Conservation (phyloP, 1,284 basidiomycete genomes). For the Malassezia dermatis region DNA sequence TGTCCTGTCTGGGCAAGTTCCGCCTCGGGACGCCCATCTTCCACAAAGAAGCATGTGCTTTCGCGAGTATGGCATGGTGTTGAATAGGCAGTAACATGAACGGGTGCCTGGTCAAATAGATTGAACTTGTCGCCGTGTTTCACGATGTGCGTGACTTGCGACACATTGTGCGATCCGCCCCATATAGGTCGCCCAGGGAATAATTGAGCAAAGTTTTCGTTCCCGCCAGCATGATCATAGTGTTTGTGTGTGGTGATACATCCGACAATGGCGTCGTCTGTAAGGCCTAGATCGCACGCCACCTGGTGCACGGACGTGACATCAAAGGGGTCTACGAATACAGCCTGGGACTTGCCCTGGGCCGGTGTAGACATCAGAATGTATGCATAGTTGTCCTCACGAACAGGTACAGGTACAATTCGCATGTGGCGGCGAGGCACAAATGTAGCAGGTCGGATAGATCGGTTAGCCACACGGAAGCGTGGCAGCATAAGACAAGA, state of each 20-base stretch:
- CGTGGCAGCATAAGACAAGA: not conserved
- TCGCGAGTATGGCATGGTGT: conserved; percentile 96
- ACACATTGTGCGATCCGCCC: conserved; percentile 67
- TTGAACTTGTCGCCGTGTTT: conserved; percentile 40
- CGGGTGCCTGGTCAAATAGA: conserved; percentile 20
- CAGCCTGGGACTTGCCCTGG: conserved; percentile 19
- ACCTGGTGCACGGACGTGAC: conserved; percentile 62
- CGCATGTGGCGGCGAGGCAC: conserved; percentile 29
- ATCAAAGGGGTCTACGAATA: conserved; percentile 63
- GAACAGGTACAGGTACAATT: conserved; percentile 43
- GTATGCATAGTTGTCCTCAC: conserved; percentile 47
- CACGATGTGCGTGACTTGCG: conserved; percentile 62
- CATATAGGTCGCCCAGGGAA: conserved; percentile 66
- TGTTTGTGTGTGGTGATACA: conserved; percentile 45
- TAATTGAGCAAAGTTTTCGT: conserved; percentile 53
- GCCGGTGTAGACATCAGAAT: conserved; percentile 32
- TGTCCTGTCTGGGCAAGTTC: not conserved
- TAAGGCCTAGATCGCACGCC: conserved; percentile 54
- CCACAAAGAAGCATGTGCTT: conserved; percentile 80
- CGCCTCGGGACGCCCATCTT: conserved; percentile 49
- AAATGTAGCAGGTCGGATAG: not conserved
- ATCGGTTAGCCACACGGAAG: not conserved
- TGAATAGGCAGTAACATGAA: conserved; percentile 52
- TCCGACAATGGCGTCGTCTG: conserved; percentile 49
- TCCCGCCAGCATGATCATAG: conserved; percentile 76